Evolutionary conservation across 495 filamentous ascomycete genomes (phyloP), one percentile per base, ranked within the genome.

Genomic region (Neurospora hispaniola): DNA sequence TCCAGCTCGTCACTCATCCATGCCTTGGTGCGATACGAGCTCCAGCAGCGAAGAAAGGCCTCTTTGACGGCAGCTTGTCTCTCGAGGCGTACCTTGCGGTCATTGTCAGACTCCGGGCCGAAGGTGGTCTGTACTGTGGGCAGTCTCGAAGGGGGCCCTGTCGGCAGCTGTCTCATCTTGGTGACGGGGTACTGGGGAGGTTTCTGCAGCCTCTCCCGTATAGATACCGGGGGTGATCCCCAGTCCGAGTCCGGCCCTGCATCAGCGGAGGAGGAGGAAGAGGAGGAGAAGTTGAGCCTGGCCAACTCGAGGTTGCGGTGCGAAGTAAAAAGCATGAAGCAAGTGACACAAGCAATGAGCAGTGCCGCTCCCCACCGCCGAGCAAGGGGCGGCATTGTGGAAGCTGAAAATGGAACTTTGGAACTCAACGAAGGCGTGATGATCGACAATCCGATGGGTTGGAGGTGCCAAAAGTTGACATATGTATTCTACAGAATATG

Each of bases 1-100:
- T 82, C 83, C 14, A 96, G 80, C 78, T 97, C 94, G 77, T 97
- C 94, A 72, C 88, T 85, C 72, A 89, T 81, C 90, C 93, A 96
- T 5, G 94, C 94, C 78, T 89, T 82, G 7, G 85, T 79, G 78
- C 89, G 91, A 76, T 97, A 97, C 69, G 91, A 89, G 44, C 85
- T 85, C 93, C 94, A 97, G 38, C 89, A 86, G 76, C 91, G 91
- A 62, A 87, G 73, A 73, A 97, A 94, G 11, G 89, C 88, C 9
- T 88, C 81, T 77, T 90, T 92, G 12, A 97, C 89, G 84, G 83
- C 79, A 16, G 68, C 44, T 39, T 75, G 80, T 2, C 79, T 43
- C 43, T 75, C 35, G n/a, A 78, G 91, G 87, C 80, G 78, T 20
- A 73, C 35, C 16, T 72, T 85, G 69, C 79, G 80, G 16, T 77